Evolutionary conservation across 1,284 basidiomycete genomes (phyloP).

Genomic region (Caloboletus inedulis): DNA sequence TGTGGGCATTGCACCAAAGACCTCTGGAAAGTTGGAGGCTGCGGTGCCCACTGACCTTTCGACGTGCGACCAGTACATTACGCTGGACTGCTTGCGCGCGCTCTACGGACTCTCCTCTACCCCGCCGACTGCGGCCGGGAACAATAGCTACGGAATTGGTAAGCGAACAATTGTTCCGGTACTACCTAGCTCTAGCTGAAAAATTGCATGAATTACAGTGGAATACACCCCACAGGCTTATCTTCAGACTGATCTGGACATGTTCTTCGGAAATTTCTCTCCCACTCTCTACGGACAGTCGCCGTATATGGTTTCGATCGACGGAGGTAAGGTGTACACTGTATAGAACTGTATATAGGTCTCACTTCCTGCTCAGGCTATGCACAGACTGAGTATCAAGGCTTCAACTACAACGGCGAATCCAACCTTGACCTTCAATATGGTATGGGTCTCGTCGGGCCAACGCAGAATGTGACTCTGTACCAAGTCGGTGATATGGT

Average conservation of each 20-base stretch:
- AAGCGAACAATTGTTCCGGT: neutral
- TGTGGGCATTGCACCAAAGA: conserved; percentile 18
- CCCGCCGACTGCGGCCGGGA: conserved; percentile 20
- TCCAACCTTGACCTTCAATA: conserved; percentile 53
- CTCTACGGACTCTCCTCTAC: conserved; percentile 34
- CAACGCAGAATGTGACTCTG: conserved; percentile 38
- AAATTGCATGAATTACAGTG: conserved; percentile 15
- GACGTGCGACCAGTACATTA: conserved; percentile 37
- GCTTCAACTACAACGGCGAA: conserved; percentile 44
- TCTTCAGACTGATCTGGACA: conserved; percentile 42
- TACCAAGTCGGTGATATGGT: conserved; percentile 46
- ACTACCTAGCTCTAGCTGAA: neutral
- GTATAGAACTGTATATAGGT: no score
- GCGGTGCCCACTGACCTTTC: conserved; percentile 14
- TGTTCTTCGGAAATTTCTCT: conserved; percentile 40
- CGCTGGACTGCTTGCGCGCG: conserved; percentile 37
- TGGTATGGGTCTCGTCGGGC: conserved; percentile 42
- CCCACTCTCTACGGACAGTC: conserved; percentile 13
- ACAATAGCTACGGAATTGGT: conserved; percentile 38
- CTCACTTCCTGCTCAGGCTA: conserved; percentile 27
- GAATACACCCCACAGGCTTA: conserved; percentile 35
- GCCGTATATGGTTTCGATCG: conserved; percentile 28
- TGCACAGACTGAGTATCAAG: conserved; percentile 35
- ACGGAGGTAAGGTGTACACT: conserved; percentile 21
- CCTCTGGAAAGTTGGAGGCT: conserved; percentile 7